Evolutionary conservation across 306 rosid species (phyloP), one percentile per base, ranked within the genome.

Genomic region (Vigna reflexopilosa): DNA sequence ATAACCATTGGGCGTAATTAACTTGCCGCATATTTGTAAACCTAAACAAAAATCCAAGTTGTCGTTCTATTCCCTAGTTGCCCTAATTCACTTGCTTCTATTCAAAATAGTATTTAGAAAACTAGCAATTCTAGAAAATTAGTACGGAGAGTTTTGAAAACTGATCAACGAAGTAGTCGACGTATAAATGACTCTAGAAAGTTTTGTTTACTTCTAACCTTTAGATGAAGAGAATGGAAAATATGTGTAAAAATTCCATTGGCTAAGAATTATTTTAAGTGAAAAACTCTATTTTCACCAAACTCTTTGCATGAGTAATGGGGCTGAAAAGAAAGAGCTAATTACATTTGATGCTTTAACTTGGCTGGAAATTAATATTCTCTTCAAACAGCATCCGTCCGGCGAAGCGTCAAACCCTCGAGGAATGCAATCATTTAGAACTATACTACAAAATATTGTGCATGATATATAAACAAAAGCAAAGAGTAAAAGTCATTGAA

Each of bases 41-140:
- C 36, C 15, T 20, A 65, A 5, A 17, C 12, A 77, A 36, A 34
- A 64, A 64, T 51, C 44, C 75, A 54, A n/a, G 66, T 66, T 63
- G 48, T 61, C 22, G 11, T 34, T 10, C n/a, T 62, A 28, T 17
- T 62, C 45, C 19, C 30, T 30, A 26, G 81, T 38, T 34, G 67
- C 26, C 67, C 58, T 28, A 19, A 9, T 57, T 44, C 68, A 73
- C 17, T 61, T 13, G 67, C 16, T 28, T 61, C 22, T 30, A 15
- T 14, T 5, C 7, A 28, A 13, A 4, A 10, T 26, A 22, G 0
- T 15, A 30, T 62, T 32, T 16, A 77, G 40, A 22, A 55, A 56
- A 67, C 17, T 15, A 56, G n/a, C 28, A 3, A 26, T 26, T 26
- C 3, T 20, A 20, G 22, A 20, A 20, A 20, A 20, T 20, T 20